These are phyloP conservation scores for Aspergillus wentii DNA, from an alignment of 495 filamentous ascomycete species.

Conservation along the genomic window DNA sequence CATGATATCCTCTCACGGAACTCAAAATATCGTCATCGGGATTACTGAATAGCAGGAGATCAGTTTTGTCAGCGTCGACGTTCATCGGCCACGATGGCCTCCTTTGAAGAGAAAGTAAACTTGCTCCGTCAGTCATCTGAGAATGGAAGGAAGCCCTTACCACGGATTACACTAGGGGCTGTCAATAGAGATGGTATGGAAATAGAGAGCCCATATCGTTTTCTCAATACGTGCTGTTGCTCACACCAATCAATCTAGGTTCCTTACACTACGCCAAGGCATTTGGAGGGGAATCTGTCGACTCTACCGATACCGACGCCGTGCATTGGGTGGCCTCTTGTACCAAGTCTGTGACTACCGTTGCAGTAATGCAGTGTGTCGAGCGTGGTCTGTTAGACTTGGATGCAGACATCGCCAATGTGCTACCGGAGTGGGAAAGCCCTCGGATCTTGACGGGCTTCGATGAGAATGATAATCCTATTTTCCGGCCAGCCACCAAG, in stretches of 20 bases:
- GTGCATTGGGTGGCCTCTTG: conserved; percentile 1
- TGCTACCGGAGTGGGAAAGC: conserved; percentile 17
- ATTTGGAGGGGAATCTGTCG: neutral
- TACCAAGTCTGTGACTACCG: conserved; percentile 31
- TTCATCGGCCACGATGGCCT: too few relatives aligned
- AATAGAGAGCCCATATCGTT: too few relatives aligned
- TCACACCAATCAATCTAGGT: neutral
- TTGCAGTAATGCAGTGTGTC: conserved; percentile 38
- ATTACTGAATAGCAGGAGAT: too few relatives aligned
- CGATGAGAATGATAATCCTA: too few relatives aligned
- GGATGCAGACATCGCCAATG: conserved; percentile 20
- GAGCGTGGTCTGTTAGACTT: conserved; percentile 30
- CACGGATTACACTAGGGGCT: conserved; percentile 1
- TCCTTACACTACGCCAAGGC: neutral
- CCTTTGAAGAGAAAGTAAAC: too few relatives aligned
- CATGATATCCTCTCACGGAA: too few relatives aligned
- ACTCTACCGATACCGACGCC: neutral
- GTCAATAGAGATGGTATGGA: conserved; percentile 2
- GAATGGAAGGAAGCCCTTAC: neutral
- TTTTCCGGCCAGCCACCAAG: too few relatives aligned
- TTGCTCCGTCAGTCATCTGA: neutral
- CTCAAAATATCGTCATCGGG: too few relatives aligned
- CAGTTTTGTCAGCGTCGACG: too few relatives aligned
- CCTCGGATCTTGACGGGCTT: neutral
- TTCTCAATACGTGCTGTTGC: neutral